Base-by-base conservation (phyloP, 352 stramenopile genomes). In the Globisporangium takayamanum region DNA sequence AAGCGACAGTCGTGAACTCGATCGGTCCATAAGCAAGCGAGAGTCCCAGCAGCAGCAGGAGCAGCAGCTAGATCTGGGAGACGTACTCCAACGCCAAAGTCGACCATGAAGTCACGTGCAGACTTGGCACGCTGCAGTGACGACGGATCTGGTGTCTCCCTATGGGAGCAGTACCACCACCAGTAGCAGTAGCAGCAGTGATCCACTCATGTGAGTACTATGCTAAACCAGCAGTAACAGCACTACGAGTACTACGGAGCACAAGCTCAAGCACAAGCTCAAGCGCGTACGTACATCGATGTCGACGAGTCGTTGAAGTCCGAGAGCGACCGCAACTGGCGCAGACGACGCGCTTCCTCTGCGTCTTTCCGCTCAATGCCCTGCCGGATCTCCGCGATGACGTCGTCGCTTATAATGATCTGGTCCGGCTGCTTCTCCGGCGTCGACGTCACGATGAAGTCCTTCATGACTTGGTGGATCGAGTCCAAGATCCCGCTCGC, bases 381-480 rank as follows among this genome's bases (percentile, higher is more conserved):
- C 59, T 86, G 69, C 2, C 67, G 68, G 52, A 88, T 80, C 55
- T 88, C 78, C 1, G 80, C 78, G 56, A 89, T 88, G 53, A 86
- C 74, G 49, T 88, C 70, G 62, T 89, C 74, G 42, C 77, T 80
- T 56, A 92, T 90, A 42, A 92, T 75, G 46, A 84, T 68, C 16
- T 76, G 55, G 28, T 84, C 71, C 5, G 79, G 54, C 55, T 68
- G 50, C 57, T 72, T 68, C n/a, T 67, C 59, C 14, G 59, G 41
- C 44, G 66, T 51, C 3, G 68, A 52, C 1, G 69, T 67, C 3
- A 67, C 68, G 28, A 72, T 73, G 25, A 80, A 80, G 50, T 77
- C 72, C 11, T 84, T 81, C 80, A 92, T 90, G 28, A 88, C 80
- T 49, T 88, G 78, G 28, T 92, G 83, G 44, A 90, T 89, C 10